Evolutionary conservation across 2,329 filamentous ascomycete species (phyloP).

Genomic region (Sclerotinia minor): DNA sequence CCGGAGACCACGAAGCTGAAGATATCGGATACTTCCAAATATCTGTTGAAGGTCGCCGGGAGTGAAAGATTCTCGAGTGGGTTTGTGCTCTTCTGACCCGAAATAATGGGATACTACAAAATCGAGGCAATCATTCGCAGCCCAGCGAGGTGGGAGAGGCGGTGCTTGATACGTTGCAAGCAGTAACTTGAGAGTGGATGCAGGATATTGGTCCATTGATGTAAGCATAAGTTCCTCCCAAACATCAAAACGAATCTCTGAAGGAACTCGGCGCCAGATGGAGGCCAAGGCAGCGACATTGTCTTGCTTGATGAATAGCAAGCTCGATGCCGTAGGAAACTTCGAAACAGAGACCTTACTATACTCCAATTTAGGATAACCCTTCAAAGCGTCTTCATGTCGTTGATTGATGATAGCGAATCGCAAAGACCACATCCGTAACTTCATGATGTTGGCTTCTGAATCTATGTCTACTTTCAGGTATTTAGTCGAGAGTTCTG

Average conservation of each 20-base stretch:
- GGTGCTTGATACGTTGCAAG: conserved; percentile 21
- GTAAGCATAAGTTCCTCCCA: conserved; percentile 25
- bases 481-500: conserved; percentile 18
- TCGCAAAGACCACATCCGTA: conserved; percentile 15
- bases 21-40: conserved; percentile 18
- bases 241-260: conserved; percentile 17
- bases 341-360: not conserved
- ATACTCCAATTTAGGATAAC: conserved; percentile 6
- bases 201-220: conserved; percentile 18
- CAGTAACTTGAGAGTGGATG: conserved; percentile 23
- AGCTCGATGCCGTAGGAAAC: conserved; percentile 8
- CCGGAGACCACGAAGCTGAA: conserved; percentile 17
- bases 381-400: conserved; percentile 18
- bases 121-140: conserved; percentile 20
- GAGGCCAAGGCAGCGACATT: conserved; percentile 12
- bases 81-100: conserved; percentile 6
- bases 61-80: conserved; percentile 1
- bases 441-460: not conserved
- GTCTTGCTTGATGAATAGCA: conserved; percentile 24
- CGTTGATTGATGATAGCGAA: conserved; percentile 19
- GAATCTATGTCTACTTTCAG: not conserved
- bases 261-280: conserved; percentile 22
- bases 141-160: conserved; percentile 21
- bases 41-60: conserved; percentile 9
- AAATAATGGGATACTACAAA: conserved; percentile 24